These are phyloP conservation scores for Brasilioporus rufonigricans DNA, from an alignment of 768 basidiomycete genomes.

Conservation along the genomic window DNA sequence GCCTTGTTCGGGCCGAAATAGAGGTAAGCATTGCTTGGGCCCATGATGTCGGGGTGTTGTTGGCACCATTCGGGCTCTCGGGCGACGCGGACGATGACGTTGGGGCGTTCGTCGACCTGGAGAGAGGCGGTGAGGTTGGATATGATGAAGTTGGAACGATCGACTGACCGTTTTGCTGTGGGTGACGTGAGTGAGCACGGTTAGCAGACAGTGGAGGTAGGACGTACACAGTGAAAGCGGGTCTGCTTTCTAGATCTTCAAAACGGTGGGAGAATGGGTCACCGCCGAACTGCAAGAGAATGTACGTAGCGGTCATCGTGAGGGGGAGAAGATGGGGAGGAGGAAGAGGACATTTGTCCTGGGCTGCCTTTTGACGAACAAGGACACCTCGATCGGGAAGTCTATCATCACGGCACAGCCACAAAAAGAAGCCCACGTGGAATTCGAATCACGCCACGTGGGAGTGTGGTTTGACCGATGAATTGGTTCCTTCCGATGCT, in stretches of 20 bases:
- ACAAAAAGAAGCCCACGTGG: constrained; percentile 33
- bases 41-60: constrained; percentile 64
- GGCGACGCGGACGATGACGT: constrained; percentile 59
- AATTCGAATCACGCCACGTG: constrained; percentile 35
- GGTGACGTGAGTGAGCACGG: neutral
- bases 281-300: constrained; percentile 63
- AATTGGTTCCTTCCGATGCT: constrained; percentile 8
- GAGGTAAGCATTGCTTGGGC: too few species aligned
- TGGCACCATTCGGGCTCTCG: constrained; percentile 67
- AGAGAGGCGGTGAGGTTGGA: neutral
- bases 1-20: too few species aligned
- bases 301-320: constrained; percentile 39
- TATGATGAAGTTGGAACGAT: too few species aligned
- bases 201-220: neutral
- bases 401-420: constrained; percentile 30
- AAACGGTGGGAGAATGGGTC: constrained; percentile 61
- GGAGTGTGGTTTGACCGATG: constrained; percentile 19
- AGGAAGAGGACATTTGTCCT: constrained; percentile 5
- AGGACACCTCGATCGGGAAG: constrained; percentile 41
- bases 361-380: constrained; percentile 37
- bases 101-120: constrained; percentile 56
- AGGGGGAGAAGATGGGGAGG: constrained; percentile 19
- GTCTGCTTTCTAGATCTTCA: constrained; percentile 60
- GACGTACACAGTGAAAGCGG: constrained; percentile 68
- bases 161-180: constrained; percentile 24